A percentile compares a stretch with the other conserved stretches of the same genome.
Evolutionary conservation across 2,329 filamentous ascomycete species (phyloP).

Genomic region (Ceratocystis variospora): DNA sequence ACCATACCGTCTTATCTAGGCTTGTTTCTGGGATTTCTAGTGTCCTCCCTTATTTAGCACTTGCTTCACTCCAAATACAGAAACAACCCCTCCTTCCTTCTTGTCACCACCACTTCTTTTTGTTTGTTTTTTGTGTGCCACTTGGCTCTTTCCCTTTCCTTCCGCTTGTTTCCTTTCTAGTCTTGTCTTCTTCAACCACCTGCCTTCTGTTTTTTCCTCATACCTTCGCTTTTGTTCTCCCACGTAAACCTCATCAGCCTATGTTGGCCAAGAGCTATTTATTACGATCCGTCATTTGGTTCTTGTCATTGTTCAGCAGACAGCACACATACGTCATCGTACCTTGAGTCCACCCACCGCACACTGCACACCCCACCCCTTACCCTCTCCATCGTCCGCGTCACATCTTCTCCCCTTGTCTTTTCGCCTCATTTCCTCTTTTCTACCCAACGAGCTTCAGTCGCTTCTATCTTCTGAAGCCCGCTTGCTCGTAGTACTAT

Average conservation of each 20-base stretch:
- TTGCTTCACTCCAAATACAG: slow-evolving; percentile 3
- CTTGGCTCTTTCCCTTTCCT: slow-evolving; percentile 1
- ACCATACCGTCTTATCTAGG: not conserved
- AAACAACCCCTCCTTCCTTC: not conserved
- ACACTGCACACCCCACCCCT: not conserved
- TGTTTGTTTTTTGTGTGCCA: slow-evolving; percentile 4
- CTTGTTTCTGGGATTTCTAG: not conserved
- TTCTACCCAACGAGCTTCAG: slow-evolving; percentile 2
- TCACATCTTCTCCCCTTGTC: not conserved
- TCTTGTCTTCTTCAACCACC: not conserved
- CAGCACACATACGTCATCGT: slow-evolving; percentile 4
- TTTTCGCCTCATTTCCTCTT: not conserved
- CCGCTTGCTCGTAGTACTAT: slow-evolving; percentile 9
- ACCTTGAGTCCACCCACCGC: not conserved
- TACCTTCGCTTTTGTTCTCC: not conserved
- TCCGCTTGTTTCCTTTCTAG: not conserved
- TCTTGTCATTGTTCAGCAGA: not conserved
- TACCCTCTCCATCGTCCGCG: not conserved
- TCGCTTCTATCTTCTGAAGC: slow-evolving; percentile 10
- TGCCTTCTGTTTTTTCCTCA: not conserved
- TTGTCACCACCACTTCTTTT: not conserved
- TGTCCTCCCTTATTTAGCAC: not conserved
- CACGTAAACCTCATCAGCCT: not conserved
- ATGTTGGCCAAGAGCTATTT: not conserved
- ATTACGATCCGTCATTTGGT: slow-evolving; percentile 1